Conservation (phyloP, 1,284 basidiomycete genomes). For the Vanrija sp. region DNA sequence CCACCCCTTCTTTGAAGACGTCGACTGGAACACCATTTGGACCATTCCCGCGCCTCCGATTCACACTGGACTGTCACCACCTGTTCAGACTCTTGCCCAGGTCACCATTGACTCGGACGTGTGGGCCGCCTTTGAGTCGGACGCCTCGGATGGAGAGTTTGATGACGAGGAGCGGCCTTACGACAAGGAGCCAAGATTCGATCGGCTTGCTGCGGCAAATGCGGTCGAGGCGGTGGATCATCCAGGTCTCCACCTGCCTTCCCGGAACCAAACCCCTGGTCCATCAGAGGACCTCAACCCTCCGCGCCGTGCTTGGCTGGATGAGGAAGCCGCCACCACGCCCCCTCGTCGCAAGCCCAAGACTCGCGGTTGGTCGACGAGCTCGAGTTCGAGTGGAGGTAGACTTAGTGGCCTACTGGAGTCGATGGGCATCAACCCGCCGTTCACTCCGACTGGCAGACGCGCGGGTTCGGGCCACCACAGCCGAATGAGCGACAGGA, state of each 20-base stretch:
- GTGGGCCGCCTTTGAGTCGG: constrained; percentile 45
- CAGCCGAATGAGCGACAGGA: constrained; percentile 13
- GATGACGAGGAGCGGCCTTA: constrained; percentile 20
- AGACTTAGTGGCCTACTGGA: constrained; percentile 35
- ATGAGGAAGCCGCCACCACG: constrained; percentile 6
- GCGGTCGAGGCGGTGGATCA: constrained; percentile 33
- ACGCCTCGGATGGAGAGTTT: constrained; percentile 28
- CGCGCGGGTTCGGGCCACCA: constrained; percentile 7
- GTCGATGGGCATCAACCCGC: constrained; percentile 31
- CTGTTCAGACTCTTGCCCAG: constrained; percentile 21
- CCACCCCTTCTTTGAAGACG: constrained; percentile 69
- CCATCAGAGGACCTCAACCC: constrained; percentile 24
- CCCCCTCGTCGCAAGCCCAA: constrained; percentile 2
- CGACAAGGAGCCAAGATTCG: constrained; percentile 15
- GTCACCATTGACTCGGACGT: constrained; percentile 29
- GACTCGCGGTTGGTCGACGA: constrained; percentile 24
- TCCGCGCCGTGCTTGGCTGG: constrained; percentile 35
- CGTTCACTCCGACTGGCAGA: constrained; percentile 1
- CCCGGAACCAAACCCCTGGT: background rate
- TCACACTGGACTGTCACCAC: constrained; percentile 45
- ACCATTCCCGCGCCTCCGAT: constrained; percentile 50
- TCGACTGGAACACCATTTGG: constrained; percentile 75
- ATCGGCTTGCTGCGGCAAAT: constrained; percentile 29
- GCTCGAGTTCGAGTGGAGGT: constrained; percentile 32
- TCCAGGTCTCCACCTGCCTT: constrained; percentile 1